Evolutionary conservation across 495 filamentous ascomycete species (phyloP), one percentile per base, ranked within the genome.

Genomic region (Darksidea phi): DNA sequence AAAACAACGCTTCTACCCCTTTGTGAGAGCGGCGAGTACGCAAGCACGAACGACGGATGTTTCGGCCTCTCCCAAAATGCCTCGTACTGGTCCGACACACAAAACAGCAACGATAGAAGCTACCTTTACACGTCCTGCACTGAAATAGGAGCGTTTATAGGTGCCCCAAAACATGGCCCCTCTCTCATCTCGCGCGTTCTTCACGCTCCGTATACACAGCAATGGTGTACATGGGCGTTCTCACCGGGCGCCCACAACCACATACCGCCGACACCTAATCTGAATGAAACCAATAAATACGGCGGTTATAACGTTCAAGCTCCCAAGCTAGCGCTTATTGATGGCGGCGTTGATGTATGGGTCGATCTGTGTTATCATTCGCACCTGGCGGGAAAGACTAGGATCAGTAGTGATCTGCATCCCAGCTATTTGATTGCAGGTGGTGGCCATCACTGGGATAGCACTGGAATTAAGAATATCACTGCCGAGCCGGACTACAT

Each of bases 221-320:
- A 80, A 61, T 81, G 78, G 78, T 81, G 78, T 55, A 71, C 57
- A 32, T 81, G 78, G 78, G 75, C 76, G 7, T 80, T 80, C 56
- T 71, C 77, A 3, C 26, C 66, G 1, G 78, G 78, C 7, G 47
- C 67, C n/a, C 72, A 73, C 66, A 79, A 77, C 61, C 38, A 64
- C 24, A 75, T 81, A 25, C 76, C 78, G 1, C 17, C 69, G 18
- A 73, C 64, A 0, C 78, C 78, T 1, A 66, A 79, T 59, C 54
- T 77, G 0, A 56, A 47, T 2, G 53, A 57, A 12, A 75, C 73
- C 57, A 78, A 78, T 58, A 60, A 63, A 43, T 80, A 77, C 59
- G 78, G 78, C 15, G 77, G 60, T 18, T 77, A 72, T 49, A 67
- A 76, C 58, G 59, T 80, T 56, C 64, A 63, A 11, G 77, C 76